These are phyloP conservation scores for Aureobasidium pullulans DNA, from an alignment of 2,329 filamentous ascomycete species.

Conservation along the genomic window DNA sequence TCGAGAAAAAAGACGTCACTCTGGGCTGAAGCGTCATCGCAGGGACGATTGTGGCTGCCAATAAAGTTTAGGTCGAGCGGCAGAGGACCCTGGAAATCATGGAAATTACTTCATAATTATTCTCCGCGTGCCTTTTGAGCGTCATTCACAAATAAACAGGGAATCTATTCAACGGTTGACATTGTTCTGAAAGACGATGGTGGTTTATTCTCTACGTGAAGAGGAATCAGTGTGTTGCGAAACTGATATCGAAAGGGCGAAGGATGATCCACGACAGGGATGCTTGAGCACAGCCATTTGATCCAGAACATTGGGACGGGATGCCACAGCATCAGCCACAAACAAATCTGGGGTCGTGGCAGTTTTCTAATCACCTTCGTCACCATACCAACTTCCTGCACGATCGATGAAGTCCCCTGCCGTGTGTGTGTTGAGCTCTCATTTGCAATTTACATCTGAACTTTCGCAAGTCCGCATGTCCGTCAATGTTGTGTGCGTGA, in stretches of 20 bases:
- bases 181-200: not conserved
- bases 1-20: not conserved
- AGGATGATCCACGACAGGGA: not conserved
- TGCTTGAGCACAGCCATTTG: not conserved
- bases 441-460: not conserved
- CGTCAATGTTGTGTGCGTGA: not conserved
- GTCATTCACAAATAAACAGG: not conserved
- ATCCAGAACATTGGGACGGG: not conserved
- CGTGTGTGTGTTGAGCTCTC: not conserved
- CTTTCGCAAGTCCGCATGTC: not conserved
- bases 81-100: not conserved
- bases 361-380: not conserved
- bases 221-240: too few species aligned
- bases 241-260: not conserved
- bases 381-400: not conserved
- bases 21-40: not conserved
- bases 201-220: not conserved
- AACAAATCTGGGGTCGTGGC: not conserved
- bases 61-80: constrained; percentile 6
- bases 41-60: not conserved
- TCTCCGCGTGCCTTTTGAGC: not conserved
- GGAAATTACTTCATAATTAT: constrained; percentile 10
- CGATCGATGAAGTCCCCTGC: not conserved
- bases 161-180: not conserved
- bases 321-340: constrained; percentile 1